Evolutionary conservation across 73 alveolate genomes (phyloP), one percentile per base, ranked within the genome.

Genomic region (Paramecium sexaurelia): DNA sequence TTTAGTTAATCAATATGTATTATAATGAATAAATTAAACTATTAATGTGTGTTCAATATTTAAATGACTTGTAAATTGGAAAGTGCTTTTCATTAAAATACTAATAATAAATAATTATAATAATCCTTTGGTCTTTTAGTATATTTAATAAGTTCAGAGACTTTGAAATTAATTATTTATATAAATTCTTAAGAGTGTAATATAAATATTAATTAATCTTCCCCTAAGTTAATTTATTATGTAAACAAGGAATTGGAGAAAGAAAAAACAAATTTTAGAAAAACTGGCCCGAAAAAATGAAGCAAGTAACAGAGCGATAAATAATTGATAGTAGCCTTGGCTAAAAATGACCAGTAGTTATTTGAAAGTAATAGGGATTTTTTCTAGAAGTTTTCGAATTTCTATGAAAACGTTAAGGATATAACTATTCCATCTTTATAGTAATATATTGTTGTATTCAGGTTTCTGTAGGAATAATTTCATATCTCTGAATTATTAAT

Each of bases 1-100:
- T 67, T 32, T 75, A 33, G 51, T 92, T 24, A 92, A 92, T 87
- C 24, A 61, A 40, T 92, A 41, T 67, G 93, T 69, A 10, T 29
- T 32, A 33, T 13, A 69, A 69, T 32, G 86, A 32, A 26, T 57
- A 0, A 57, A 20, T n/a, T 47, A 10, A 47, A 47, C 61, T 17
- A n/a, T 13, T 35, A 35, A 26, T 47, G 15, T 47, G 24, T 9
- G 61, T 47, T 47, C 26, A 47, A 47, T 47, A 47, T 0, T 1
- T 11, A 47, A 4, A 47, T 51, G 67, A n/a, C 33, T n/a, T 51
- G 33, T n/a, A 4, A 35, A 35, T 35, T 35, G 6, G 2, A 35
- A 35, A 35, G 7, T 35, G 41, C 27, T 15, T 51, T 20, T 13
- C 15, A 3, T 17, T 51, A 6, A 51, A 6, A 15, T 51, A 17